Evolutionary conservation across 2,329 filamentous ascomycete genomes (phyloP).

Genomic region (Penicillium sp.): DNA sequence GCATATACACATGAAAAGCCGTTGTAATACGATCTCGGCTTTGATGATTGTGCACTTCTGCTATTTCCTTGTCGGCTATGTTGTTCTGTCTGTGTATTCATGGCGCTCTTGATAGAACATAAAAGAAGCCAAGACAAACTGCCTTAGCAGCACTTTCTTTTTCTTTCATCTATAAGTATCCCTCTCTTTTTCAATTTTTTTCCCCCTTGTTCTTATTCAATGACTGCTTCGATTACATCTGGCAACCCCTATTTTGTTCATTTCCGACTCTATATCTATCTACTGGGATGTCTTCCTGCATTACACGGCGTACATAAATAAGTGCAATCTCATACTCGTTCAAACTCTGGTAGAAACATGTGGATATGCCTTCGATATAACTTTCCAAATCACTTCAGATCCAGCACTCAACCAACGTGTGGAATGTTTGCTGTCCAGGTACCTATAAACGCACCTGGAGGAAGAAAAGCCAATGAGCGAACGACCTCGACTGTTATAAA

Average conservation of each 20-base stretch:
- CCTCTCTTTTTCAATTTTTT: neutral
- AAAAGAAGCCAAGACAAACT: neutral
- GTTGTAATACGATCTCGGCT: neutral
- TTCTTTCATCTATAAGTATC: neutral
- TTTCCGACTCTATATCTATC: conserved; percentile 8
- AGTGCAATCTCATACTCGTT: conserved; percentile 8
- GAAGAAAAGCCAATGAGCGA: neutral
- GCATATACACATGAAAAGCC: neutral
- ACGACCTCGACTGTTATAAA: neutral
- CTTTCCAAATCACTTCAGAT: neutral
- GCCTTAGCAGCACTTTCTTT: neutral
- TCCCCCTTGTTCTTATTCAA: neutral
- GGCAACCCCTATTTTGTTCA: conserved; percentile 11
- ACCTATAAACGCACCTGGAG: neutral
- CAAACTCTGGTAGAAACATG: neutral
- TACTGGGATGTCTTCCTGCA: conserved; percentile 21
- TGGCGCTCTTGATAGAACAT: neutral
- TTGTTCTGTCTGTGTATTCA: neutral
- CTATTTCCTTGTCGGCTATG: neutral
- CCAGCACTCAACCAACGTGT: neutral
- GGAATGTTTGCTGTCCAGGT: neutral
- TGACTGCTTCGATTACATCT: conserved; percentile 5
- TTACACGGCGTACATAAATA: conserved; percentile 24
- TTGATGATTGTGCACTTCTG: neutral
- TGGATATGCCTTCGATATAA: neutral